Evolutionary conservation across 345 rosid species (phyloP).

Genomic region (Citrus trifoliata): DNA sequence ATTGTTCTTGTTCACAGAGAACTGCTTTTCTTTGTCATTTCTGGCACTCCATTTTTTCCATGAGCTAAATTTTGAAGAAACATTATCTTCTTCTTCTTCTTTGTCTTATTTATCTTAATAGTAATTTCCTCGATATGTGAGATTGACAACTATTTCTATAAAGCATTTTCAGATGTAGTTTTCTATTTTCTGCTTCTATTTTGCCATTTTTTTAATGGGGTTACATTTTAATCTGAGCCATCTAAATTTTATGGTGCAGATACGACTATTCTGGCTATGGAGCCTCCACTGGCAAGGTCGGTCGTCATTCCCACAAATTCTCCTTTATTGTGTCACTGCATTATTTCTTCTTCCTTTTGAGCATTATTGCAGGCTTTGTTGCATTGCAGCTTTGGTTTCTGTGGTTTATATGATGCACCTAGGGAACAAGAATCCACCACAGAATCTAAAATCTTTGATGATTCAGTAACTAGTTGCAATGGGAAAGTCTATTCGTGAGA

Average conservation of each 20-base stretch:
- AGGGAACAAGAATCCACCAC: neutral
- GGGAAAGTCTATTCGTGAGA: neutral
- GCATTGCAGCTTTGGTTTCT: neutral
- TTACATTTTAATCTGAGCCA: constrained; percentile 14
- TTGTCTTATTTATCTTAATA: neutral
- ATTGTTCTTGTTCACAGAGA: neutral
- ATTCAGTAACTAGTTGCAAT: neutral
- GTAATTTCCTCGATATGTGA: neutral
- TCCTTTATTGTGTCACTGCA: neutral
- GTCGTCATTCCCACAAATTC: constrained; percentile 18
- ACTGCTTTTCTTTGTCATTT: constrained; percentile 24
- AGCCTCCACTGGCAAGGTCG: constrained; percentile 92
- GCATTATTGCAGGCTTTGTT: neutral
- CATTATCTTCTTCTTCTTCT: neutral
- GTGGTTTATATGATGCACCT: neutral
- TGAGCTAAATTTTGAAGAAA: constrained; percentile 10
- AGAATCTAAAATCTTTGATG: neutral
- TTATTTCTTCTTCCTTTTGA: neutral
- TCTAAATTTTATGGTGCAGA: constrained; percentile 39
- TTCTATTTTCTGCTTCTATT: neutral
- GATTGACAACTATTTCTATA: neutral
- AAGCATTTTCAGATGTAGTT: neutral
- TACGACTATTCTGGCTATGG: constrained; percentile 99
- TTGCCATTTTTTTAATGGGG: neutral
- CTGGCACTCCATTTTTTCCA: constrained; percentile 5